Evolutionary conservation across 148 eudicot species (phyloP).

Genomic region (Amaranthus cruentus): DNA sequence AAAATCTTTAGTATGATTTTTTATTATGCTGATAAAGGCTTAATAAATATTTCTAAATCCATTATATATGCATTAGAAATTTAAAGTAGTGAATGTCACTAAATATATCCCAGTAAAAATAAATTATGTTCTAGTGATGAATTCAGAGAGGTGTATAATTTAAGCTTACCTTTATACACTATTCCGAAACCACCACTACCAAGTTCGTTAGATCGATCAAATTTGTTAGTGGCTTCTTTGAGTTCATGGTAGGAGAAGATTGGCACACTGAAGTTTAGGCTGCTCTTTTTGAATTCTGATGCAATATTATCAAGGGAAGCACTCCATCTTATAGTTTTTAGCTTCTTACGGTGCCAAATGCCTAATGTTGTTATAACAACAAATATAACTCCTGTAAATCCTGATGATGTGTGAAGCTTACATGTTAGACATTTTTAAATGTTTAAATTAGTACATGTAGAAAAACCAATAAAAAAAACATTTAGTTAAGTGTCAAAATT

Average conservation of each 20-base stretch:
- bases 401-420: slow-evolving; percentile 6
- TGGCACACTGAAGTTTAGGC: slow-evolving; percentile 31
- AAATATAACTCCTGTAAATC: background rate
- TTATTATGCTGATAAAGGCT: no score
- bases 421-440: background rate
- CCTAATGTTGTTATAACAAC: background rate
- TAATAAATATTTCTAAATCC: background rate
- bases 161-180: slow-evolving; percentile 47
- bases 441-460: background rate
- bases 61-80: no score
- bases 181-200: slow-evolving; percentile 69
- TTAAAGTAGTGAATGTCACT: no score
- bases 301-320: slow-evolving; percentile 6
- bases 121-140: no score
- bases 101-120: no score
- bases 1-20: background rate
- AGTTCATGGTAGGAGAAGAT: slow-evolving; percentile 38
- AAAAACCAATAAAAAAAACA: background rate
- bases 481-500: no score
- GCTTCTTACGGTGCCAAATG: slow-evolving; percentile 16
- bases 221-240: slow-evolving; percentile 44
- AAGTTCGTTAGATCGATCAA: slow-evolving; percentile 43
- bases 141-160: background rate
- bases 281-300: slow-evolving; percentile 25
- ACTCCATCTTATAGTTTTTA: slow-evolving; percentile 21